Base-by-base conservation (phyloP, 2,329 filamentous ascomycete genomes). In the Stagonosporopsis chrysanthemi region DNA sequence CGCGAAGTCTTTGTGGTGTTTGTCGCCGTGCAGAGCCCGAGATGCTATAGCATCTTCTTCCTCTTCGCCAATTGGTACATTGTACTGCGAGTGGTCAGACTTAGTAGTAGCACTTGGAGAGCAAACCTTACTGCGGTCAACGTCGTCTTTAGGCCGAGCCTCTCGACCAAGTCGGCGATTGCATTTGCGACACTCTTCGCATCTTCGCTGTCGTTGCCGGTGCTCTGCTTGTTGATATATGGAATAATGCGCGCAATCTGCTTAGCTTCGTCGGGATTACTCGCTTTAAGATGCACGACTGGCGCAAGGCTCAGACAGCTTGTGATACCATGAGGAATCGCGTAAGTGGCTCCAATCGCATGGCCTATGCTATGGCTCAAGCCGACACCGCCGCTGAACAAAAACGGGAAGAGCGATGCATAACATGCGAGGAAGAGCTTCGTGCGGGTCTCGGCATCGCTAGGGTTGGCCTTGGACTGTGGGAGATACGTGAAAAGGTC, bases 311-410 rank as follows among this genome's bases (percentile, higher is more conserved):
- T 84, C 61, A 86, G 61, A 61, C 83, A 84, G 15, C 79, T 82
- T 0, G 83, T 86, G 45, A 84, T 79, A 2, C 83, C 83, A 54
- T 86, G 83, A 0, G 83, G 83, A 43, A 86, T 86, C 2, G 75
- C 71, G 60, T 85, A 86, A 0, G 83, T 83, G 8, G 79, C 80
- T 14, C 83, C 83, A 31, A 86, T 75, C 0, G 83, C 82, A 64
- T 85, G 83, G 22, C 80, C 80, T 51, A 82, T 70, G 24, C 75
- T 75, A 58, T 82, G 81, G 29, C 75, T 79, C 6, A 86, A 71
- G 3, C 83, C 83, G 1, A 84, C 74, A 0, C 78, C 78, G 7
- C 81, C 81, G 4, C 80, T 80, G 54, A 83, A 73, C 58, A 84
- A 81, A 28, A 80, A 82, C 2, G 73, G 73, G 42, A 76, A 76